Percentiles rank a stretch among this genome's conserved stretches.
phyloP scores from a whole-genome alignment of 305 asterid genomes.

The Fraxinus angustifolia region DNA sequence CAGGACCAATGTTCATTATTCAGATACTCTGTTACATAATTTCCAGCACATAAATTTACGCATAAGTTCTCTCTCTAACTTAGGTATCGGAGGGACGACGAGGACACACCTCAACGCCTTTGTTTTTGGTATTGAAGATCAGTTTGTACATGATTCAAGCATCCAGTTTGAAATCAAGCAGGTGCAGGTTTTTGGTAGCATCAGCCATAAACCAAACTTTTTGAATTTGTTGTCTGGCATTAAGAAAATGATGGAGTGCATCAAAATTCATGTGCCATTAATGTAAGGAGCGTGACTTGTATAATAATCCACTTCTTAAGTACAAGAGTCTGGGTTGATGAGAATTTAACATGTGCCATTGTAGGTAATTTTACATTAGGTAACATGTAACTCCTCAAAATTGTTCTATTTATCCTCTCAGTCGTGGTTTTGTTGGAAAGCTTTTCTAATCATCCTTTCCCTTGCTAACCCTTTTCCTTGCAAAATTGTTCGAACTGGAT shows the following conservation, averaged over 20 bases:
- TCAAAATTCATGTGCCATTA: not conserved
- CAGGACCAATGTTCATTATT: not conserved
- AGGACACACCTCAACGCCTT: not conserved
- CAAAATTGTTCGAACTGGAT: not conserved
- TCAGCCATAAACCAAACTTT: not conserved
- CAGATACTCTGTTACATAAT: not conserved
- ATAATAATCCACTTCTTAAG: not conserved
- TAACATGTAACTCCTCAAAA: not conserved
- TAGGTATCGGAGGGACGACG: not conserved
- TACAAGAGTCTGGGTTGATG: not conserved
- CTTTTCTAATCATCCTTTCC: not conserved
- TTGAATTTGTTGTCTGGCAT: not conserved
- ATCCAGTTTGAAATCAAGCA: not conserved
- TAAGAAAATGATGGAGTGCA: not conserved
- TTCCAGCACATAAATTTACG: too few relatives aligned
- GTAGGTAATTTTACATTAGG: not conserved
- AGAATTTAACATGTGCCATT: not conserved
- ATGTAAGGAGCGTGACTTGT: not conserved
- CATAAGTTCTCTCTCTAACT: not conserved
- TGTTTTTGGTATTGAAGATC: not conserved
- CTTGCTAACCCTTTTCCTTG: not conserved
- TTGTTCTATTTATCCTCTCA: not conserved
- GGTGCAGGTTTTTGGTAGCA: not conserved
- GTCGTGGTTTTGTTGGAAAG: not conserved
- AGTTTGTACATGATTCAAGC: not conserved